Base-by-base conservation (phyloP, 768 basidiomycete species). In the Ephemerocybe angulata region DNA sequence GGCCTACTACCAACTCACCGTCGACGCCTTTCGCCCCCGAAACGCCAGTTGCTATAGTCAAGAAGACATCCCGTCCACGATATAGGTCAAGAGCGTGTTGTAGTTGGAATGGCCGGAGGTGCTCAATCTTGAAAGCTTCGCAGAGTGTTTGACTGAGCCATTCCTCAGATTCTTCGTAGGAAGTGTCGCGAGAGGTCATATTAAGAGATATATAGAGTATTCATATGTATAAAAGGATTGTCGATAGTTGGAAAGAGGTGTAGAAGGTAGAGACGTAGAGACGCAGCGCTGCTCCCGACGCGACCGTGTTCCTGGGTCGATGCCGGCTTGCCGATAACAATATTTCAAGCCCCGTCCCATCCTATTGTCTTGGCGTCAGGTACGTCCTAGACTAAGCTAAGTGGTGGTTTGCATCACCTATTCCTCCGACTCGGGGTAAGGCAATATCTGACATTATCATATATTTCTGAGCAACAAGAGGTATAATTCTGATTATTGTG, bases 41-140 rank as follows among this genome's bases (percentile, higher is more conserved):
- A n/a, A n/a, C 33, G n/a, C 57, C 57, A n/a, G 57, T 56, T 4
- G 58, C 54, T 3, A 56, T 43, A 7, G 54, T 40, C 17, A 53
- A 35, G 40, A 58, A 58, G 2, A 61, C 31, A 38, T 61, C 60
- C 24, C 49, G 49, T 27, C 43, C 43, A 12, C 46, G 17, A 28
- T 44, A 30, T 29, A 60, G 41, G 28, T 58, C 52, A 38, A 51
- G 35, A 19, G 57, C 50, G 35, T 52, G 57, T 21, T 55, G 37
- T 6, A 55, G 37, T 40, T 60, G 57, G 35, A 41, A 44, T 10
- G 49, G 53, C 30, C 43, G 47, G 13, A 60, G 44, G 12, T 30
- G 29, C 27, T 31, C 25, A 24, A 57, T 52, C 17, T 50, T 30
- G 53, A 52, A 54, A n/a, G 44, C 27, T 5, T 50, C 35, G 37